Evolutionary conservation across 2,329 filamentous ascomycete genomes (phyloP).

Genomic region (Elsinoe fawcettii): DNA sequence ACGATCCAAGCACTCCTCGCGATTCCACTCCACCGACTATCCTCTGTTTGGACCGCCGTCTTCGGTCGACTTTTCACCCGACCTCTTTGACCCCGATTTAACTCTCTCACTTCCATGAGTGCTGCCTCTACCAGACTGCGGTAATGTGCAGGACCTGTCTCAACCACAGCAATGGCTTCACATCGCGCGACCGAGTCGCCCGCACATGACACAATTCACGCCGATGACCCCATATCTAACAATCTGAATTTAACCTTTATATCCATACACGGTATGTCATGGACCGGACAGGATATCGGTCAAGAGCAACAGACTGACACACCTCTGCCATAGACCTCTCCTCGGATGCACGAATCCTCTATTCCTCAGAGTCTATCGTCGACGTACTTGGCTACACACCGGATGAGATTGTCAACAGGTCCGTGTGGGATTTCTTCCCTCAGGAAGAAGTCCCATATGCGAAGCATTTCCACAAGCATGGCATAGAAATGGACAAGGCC

Average conservation of each 20-base stretch:
- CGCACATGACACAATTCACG: neutral
- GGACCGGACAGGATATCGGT: neutral
- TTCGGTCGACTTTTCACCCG: neutral
- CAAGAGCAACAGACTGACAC: neutral
- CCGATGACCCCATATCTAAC: constrained; percentile 11
- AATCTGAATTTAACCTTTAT: constrained; percentile 58
- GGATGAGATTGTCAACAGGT: constrained; percentile 65
- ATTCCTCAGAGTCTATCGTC: constrained; percentile 73
- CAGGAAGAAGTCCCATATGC: constrained; percentile 72
- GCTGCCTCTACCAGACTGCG: constrained; percentile 3
- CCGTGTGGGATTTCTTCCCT: constrained; percentile 81
- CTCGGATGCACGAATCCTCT: constrained; percentile 69
- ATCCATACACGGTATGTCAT: constrained; percentile 70
- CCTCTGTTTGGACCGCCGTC: neutral
- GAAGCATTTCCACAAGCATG: constrained; percentile 61
- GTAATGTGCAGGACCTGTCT: constrained; percentile 13
- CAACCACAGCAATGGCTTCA: constrained; percentile 1
- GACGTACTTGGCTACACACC: constrained; percentile 77
- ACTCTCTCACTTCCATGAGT: neutral
- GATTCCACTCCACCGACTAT: neutral
- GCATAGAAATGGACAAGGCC: constrained; percentile 72
- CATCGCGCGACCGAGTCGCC: constrained; percentile 4
- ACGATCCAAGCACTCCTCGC: neutral
- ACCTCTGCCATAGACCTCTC: constrained; percentile 52
- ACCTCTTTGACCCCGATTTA: neutral